These are phyloP conservation scores for Ceratobasidium theobromae DNA, from an alignment of 1,284 basidiomycete genomes.

Conservation along the genomic window DNA sequence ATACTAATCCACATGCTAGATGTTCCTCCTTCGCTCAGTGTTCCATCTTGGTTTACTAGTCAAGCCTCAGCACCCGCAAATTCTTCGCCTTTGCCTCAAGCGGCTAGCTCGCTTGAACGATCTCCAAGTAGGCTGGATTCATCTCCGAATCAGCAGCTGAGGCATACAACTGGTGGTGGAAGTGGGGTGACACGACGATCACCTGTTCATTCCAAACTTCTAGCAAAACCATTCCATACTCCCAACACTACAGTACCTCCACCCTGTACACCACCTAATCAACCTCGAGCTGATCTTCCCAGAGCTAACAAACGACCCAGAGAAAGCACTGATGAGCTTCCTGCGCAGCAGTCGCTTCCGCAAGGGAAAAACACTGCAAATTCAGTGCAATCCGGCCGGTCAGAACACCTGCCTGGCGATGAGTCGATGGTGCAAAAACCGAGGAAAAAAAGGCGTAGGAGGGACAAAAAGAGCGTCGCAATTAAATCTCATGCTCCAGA, in stretches of 20 bases:
- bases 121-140: neutral
- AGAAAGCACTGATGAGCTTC: neutral
- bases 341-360: neutral
- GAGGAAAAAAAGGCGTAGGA: slow-evolving; percentile 4
- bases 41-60: slow-evolving; percentile 12
- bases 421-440: neutral
- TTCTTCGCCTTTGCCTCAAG: neutral
- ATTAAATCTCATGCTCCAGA: neutral
- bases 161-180: too few species aligned
- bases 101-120: neutral
- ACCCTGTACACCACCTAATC: too few species aligned
- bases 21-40: too few species aligned
- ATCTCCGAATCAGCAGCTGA: neutral
- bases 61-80: neutral
- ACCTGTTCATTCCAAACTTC: too few species aligned
- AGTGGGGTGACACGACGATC: too few species aligned
- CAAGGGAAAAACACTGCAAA: neutral
- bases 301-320: neutral
- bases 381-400: neutral
- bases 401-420: neutral
- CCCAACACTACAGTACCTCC: too few species aligned
- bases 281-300: neutral
- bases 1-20: neutral
- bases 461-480: neutral
- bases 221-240: too few species aligned